These are phyloP conservation scores for Trichosporon coremiiforme DNA, from an alignment of 1,284 basidiomycete genomes.

Conservation along the genomic window DNA sequence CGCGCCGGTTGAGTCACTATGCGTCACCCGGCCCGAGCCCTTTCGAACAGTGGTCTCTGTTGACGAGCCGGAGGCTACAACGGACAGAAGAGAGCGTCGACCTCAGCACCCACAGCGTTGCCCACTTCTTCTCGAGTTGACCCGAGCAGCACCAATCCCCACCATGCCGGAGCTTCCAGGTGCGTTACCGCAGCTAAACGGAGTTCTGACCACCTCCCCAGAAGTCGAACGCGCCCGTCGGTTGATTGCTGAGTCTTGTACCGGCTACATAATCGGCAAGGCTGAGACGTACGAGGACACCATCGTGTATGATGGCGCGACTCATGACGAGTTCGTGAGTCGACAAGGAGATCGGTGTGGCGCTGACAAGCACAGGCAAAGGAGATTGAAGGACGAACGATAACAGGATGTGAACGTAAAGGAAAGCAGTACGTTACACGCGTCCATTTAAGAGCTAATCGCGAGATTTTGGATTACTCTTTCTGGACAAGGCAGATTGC, in stretches of 20 bases:
- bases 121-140: not conserved
- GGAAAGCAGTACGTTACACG: constrained; percentile 64
- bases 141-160: not conserved
- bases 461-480: constrained; percentile 69
- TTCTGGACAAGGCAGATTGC: constrained; percentile 65
- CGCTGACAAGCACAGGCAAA: constrained; percentile 58
- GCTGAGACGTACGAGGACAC: constrained; percentile 68
- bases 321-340: constrained; percentile 69
- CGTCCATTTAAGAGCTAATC: constrained; percentile 7
- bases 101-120: not conserved
- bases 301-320: constrained; percentile 68
- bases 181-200: constrained; percentile 34
- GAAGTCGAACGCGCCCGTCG: constrained; percentile 74
- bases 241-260: constrained; percentile 63
- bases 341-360: not conserved
- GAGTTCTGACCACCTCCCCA: constrained; percentile 27
- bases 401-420: constrained; percentile 67
- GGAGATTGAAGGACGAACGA: constrained; percentile 64
- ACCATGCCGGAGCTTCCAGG: constrained; percentile 70
- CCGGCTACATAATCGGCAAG: constrained; percentile 63
- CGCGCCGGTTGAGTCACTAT: not conserved
- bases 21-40: not conserved
- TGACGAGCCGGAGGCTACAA: not conserved
- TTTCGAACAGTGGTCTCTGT: not conserved
- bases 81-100: not conserved